A percentile compares a stretch with the other conserved stretches of the same genome.
Evolutionary conservation across 1,284 basidiomycete species (phyloP).

Genomic region (Vanrija humicola): DNA sequence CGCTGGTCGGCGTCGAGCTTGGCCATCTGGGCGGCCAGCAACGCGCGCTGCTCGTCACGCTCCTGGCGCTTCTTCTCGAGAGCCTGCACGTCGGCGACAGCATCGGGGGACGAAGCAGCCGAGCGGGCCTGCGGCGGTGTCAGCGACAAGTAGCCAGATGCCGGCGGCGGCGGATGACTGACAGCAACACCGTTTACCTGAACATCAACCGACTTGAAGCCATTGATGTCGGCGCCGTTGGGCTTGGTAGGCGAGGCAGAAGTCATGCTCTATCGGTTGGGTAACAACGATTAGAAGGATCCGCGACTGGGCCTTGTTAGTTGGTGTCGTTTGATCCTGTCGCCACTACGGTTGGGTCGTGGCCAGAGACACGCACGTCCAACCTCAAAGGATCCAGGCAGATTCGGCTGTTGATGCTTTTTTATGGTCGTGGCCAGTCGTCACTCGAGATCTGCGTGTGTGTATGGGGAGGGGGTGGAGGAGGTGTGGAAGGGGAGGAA

Average conservation of each 20-base stretch:
- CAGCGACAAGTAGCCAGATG: not conserved
- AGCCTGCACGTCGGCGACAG: conserved; percentile 55
- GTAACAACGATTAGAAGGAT: conserved; percentile 7
- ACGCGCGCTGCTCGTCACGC: conserved; percentile 73
- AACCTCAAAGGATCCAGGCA: conserved; percentile 8
- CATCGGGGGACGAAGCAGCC: conserved; percentile 4
- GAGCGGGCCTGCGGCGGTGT: not conserved
- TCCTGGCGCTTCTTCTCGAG: conserved; percentile 84
- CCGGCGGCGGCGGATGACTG: too few species aligned
- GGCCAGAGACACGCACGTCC: conserved; percentile 6
- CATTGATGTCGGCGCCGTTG: conserved; percentile 26
- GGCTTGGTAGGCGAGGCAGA: conserved; percentile 24
- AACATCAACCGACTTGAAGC: conserved; percentile 16
- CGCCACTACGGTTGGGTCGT: not conserved
- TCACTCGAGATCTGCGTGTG: too few species aligned
- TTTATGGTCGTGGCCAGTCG: not conserved
- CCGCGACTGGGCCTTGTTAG: conserved; percentile 4
- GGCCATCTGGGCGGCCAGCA: conserved; percentile 92
- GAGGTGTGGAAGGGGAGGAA: not conserved
- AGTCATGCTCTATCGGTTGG: conserved; percentile 25
- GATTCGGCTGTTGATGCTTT: not conserved
- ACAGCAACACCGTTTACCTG: too few species aligned
- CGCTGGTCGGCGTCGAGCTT: conserved; percentile 85
- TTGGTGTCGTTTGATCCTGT: not conserved
- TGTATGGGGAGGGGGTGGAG: too few species aligned